A percentile compares a stretch with the other conserved stretches of the same genome.
phyloP scores from a whole-genome alignment of 768 basidiomycete genomes.

The Chalciporus piperatus region DNA sequence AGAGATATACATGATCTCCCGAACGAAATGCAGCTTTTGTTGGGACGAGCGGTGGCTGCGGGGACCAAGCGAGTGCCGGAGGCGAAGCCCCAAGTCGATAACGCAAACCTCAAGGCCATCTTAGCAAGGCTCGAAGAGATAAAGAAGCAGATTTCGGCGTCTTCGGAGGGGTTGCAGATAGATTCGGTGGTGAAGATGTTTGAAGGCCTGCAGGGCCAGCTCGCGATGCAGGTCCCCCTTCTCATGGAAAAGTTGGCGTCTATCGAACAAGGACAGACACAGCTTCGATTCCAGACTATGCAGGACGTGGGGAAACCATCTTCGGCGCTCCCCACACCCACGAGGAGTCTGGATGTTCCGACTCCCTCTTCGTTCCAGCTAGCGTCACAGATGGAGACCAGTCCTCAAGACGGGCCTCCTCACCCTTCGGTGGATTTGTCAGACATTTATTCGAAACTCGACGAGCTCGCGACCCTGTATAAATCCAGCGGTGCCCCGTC shows the following conservation, averaged over 20 bases:
- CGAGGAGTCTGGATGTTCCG: conserved; percentile 18
- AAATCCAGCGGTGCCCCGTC: conserved; percentile 2
- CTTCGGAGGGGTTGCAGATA: conserved; percentile 9
- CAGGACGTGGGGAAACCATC: conserved; percentile 6
- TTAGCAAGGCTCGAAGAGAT: conserved; percentile 16
- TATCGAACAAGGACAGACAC: conserved; percentile 26
- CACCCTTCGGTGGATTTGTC: conserved; percentile 18
- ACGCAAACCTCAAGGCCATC: conserved; percentile 5
- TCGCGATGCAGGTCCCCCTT: conserved; percentile 38
- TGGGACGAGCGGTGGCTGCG: conserved; percentile 8
- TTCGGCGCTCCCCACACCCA: not conserved
- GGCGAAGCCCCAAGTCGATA: not conserved
- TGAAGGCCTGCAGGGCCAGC: conserved; percentile 38
- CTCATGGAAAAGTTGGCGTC: conserved; percentile 34
- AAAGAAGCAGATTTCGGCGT: conserved; percentile 12
- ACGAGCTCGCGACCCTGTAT: conserved; percentile 32
- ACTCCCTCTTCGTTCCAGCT: not conserved
- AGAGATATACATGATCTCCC: conserved; percentile 30
- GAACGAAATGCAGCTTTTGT: conserved; percentile 20
- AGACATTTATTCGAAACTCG: conserved; percentile 37
- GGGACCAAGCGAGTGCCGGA: conserved; percentile 3
- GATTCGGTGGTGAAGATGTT: conserved; percentile 33
- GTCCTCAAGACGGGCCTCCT: not conserved
- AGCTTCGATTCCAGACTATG: conserved; percentile 14
- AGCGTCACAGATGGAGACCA: not conserved